Evolutionary conservation across 805 yeast genomes (phyloP), one percentile per base, ranked within the genome.

Genomic region (Candida dajiaensis): DNA sequence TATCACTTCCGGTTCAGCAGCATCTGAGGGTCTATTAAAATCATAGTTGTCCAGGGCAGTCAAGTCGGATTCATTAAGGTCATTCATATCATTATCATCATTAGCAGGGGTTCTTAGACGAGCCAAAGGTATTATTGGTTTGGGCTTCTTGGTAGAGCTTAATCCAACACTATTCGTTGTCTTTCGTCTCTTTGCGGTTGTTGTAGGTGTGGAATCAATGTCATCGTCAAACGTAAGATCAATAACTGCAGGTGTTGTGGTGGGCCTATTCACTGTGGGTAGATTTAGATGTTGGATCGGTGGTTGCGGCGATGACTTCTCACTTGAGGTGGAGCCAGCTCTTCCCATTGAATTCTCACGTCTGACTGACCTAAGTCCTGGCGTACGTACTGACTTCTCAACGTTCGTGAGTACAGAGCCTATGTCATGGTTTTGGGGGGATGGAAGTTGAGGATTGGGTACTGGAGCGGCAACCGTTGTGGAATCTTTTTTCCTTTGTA

Each of bases 151-250:
- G 21, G 31, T 46, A 20, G 35, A 15, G 4, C 38, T 41, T 8
- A 4, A 4, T 16, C 16, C 20, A 5, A 33, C 7, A 3, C 20
- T 16, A 5, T 33, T n/a, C 11, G 36, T 33, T 2, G 18, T n/a
- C 5, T n/a, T 4, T 16, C 19, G n/a, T 33, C 20, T n/a, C 20
- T 33, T 33, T 33, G 20, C 16, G 11, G 11, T n/a, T 6, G 33
- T 16, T 1, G 41, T 40, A 1, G 48, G 48, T 15, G 46, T 36
- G 4, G 10, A 38, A 2, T 45, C 44, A 4, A 40, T 38, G 4
- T 54, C 50, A 9, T 56, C 63, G 18, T 60, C 65, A 43, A 54
- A 56, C 8, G 63, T 60, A 13, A 59, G 40, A 41, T 62, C 66
- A 15, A 57, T 58, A 8, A 61, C 50, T 13, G 56, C 50, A 2